Evolutionary conservation across 768 basidiomycete species (phyloP).

Genomic region (Lentinula guzmanii): DNA sequence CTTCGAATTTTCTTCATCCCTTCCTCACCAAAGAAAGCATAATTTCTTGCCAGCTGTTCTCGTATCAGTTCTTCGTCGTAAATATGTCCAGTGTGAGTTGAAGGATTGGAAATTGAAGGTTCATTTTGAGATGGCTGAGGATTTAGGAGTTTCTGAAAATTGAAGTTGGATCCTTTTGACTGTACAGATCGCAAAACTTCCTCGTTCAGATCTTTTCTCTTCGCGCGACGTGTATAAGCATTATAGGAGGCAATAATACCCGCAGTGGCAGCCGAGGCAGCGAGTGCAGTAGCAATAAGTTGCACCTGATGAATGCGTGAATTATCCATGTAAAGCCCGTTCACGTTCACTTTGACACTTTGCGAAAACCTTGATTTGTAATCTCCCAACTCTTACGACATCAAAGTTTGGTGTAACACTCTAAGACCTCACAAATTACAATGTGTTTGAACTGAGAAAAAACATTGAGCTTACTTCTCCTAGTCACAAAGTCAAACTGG

Average conservation of each 20-base stretch:
- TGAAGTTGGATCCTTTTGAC: conserved; percentile 18
- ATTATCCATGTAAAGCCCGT: conserved; percentile 3
- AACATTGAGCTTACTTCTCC: no score
- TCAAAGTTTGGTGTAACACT: no score
- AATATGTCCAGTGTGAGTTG: not conserved
- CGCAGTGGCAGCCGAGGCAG: conserved; percentile 58
- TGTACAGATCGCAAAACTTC: conserved; percentile 51
- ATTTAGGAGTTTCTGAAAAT: conserved; percentile 7
- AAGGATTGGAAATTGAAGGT: not conserved
- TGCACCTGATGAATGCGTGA: conserved; percentile 56
- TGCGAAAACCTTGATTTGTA: no score
- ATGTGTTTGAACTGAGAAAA: no score
- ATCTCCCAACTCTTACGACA: no score
- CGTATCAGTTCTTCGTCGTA: conserved; percentile 71
- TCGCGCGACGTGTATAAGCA: conserved; percentile 35
- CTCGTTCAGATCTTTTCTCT: conserved; percentile 50
- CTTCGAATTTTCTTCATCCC: conserved; percentile 74
- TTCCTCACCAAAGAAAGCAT: conserved; percentile 90
- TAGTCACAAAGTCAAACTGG: no score
- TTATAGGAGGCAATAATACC: conserved; percentile 55
- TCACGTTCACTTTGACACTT: no score
- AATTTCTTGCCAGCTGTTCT: conserved; percentile 91
- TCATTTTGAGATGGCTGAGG: not conserved
- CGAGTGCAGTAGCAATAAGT: conserved; percentile 58
- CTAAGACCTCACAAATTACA: no score